These are phyloP conservation scores for Gypsophila paniculata DNA, from an alignment of 179 eudicot genomes.

Conservation along the genomic window DNA sequence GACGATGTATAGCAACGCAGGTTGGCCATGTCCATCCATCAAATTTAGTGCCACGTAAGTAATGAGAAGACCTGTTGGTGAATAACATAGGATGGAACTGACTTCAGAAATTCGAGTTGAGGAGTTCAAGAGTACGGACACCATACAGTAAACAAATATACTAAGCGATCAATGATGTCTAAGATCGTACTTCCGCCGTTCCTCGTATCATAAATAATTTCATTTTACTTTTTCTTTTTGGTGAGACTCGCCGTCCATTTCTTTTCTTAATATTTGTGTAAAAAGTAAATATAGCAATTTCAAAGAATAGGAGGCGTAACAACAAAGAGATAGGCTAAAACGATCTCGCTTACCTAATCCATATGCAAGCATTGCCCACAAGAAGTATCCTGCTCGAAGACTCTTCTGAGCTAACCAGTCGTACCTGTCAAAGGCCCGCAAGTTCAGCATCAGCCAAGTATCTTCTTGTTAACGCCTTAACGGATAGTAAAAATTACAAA, in stretches of 20 bases:
- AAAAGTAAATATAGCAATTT: too few species aligned
- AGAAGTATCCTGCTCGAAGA: constrained; percentile 73
- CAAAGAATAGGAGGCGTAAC: too few species aligned
- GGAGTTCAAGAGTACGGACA: neutral
- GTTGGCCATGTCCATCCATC: constrained; percentile 95
- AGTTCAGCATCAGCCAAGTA: constrained; percentile 11
- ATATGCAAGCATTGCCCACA: constrained; percentile 76
- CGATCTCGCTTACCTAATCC: constrained; percentile 50
- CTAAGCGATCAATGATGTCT: neutral
- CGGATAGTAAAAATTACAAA: neutral
- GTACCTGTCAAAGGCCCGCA: constrained; percentile 42
- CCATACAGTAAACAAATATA: neutral
- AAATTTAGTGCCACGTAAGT: constrained; percentile 78
- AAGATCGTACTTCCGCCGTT: neutral
- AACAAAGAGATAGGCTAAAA: neutral
- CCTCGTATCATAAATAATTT: too few species aligned
- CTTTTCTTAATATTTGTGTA: too few species aligned
- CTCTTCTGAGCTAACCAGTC: constrained; percentile 81
- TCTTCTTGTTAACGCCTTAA: neutral
- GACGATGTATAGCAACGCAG: constrained; percentile 76
- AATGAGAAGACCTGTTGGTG: constrained; percentile 63
- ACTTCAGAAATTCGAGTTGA: neutral
- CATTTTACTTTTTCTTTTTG: too few species aligned
- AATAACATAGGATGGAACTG: neutral
- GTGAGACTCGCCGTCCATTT: too few species aligned